These are phyloP conservation scores for Neophaeococcomyces aloes DNA, from an alignment of 2,329 filamentous ascomycete genomes.

Conservation along the genomic window DNA sequence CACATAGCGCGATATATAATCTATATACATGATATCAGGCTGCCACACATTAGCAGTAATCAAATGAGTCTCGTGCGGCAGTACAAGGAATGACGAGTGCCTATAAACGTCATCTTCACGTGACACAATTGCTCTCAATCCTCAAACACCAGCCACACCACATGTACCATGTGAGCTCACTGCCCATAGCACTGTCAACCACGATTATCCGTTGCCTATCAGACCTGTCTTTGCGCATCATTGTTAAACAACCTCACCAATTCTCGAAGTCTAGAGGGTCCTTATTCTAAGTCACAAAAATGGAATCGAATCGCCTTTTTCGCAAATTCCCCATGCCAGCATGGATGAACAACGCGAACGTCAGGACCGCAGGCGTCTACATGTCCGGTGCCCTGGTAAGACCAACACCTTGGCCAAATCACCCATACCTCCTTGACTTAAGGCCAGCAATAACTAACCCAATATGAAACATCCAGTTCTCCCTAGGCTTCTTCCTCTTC, in stretches of 20 bases:
- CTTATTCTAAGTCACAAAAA: not conserved
- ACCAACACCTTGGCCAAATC: conserved; percentile 10
- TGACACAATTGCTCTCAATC: not conserved
- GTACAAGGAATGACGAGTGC: not conserved
- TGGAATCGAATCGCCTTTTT: conserved; percentile 46
- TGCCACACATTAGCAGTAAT: no score
- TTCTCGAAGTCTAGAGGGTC: not conserved
- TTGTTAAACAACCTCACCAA: not conserved
- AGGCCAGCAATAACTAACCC: not conserved
- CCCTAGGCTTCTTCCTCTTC: conserved; percentile 58
- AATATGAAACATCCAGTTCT: conserved; percentile 43
- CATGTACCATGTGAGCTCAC: not conserved
- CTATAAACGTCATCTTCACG: not conserved
- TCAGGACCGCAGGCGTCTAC: conserved; percentile 57
- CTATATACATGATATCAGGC: no score
- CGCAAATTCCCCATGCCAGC: conserved; percentile 53
- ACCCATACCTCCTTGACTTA: not conserved
- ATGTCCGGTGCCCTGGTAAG: conserved; percentile 54
- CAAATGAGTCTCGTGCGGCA: no score
- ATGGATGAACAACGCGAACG: conserved; percentile 56
- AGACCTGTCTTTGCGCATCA: conserved; percentile 19
- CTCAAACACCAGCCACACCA: not conserved
- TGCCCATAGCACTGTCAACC: not conserved
- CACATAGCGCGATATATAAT: no score
- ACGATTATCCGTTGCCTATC: conserved; percentile 18